phyloP scores from a whole-genome alignment of 2,329 filamentous ascomycete genomes.

The Saccharata proteae region DNA sequence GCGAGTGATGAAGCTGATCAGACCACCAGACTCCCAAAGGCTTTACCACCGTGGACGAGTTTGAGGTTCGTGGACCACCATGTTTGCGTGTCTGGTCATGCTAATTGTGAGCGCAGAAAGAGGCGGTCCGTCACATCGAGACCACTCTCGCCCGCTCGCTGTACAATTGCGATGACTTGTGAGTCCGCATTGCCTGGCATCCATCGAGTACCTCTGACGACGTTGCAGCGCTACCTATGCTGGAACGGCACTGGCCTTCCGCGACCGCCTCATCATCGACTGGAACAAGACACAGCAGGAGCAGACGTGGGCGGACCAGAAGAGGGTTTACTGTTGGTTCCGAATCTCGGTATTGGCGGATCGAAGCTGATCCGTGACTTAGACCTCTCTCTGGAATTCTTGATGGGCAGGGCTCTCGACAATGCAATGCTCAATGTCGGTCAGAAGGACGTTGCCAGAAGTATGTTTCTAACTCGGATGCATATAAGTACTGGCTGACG shows the following conservation, averaged over 20 bases:
- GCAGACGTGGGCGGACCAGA: slow-evolving; percentile 80
- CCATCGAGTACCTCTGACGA: slow-evolving; percentile 7
- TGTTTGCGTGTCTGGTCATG: slow-evolving; percentile 1
- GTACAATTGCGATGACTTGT: slow-evolving; percentile 91
- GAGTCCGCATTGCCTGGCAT: slow-evolving; percentile 11
- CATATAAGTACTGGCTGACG: slow-evolving; percentile 4
- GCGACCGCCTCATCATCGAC: slow-evolving; percentile 82
- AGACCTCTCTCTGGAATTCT: slow-evolving; percentile 89
- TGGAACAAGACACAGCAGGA: slow-evolving; percentile 98
- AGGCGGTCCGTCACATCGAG: slow-evolving; percentile 88
- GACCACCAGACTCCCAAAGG: slow-evolving; percentile 44
- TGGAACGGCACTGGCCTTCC: slow-evolving; percentile 81
- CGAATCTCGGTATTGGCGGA: not conserved
- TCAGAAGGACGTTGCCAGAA: slow-evolving; percentile 69
- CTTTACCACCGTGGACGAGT: slow-evolving; percentile 71
- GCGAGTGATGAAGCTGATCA: slow-evolving; percentile 11
- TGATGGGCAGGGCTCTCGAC: slow-evolving; percentile 93
- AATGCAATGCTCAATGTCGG: slow-evolving; percentile 98
- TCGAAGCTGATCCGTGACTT: slow-evolving; percentile 10
- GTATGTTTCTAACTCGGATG: slow-evolving; percentile 40
- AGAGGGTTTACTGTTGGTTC: slow-evolving; percentile 73
- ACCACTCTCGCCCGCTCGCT: slow-evolving; percentile 90
- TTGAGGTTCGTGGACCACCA: slow-evolving; percentile 38
- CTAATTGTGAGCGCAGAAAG: slow-evolving; percentile 38
- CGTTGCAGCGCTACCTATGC: slow-evolving; percentile 63